A percentile compares a stretch with the other conserved stretches of the same genome.
Evolutionary conservation across 2,329 filamentous ascomycete species (phyloP).

Genomic region (Hymenoscyphus fructigenus): DNA sequence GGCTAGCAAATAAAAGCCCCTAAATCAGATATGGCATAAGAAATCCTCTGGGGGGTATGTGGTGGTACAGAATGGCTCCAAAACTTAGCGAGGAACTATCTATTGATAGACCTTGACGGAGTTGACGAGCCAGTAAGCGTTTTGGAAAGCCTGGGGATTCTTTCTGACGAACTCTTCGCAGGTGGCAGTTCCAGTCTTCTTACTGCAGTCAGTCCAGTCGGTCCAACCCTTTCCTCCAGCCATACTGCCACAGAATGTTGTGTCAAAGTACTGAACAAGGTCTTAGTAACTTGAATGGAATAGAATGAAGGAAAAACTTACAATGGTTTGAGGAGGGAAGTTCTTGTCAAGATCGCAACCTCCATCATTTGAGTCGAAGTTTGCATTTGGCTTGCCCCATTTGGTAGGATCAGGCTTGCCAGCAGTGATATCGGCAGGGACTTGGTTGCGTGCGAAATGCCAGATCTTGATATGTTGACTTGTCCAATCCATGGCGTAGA

Average conservation of each 20-base stretch:
- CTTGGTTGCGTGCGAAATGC: conserved; percentile 49
- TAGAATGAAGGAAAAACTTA: not conserved
- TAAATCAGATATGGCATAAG: not conserved
- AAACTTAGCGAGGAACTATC: not conserved
- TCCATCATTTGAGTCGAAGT: not conserved
- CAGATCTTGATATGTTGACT: conserved; percentile 46
- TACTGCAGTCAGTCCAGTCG: not conserved
- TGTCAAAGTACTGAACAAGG: conserved; percentile 1
- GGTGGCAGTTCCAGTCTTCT: not conserved
- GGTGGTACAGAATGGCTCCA: not conserved
- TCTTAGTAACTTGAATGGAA: not conserved
- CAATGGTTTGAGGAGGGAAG: conserved; percentile 1
- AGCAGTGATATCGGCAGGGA: conserved; percentile 36
- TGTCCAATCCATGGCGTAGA: conserved; percentile 57
- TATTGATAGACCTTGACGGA: conserved; percentile 15
- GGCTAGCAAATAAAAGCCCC: not conserved
- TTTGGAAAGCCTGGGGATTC: conserved; percentile 48
- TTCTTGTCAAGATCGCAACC: not conserved
- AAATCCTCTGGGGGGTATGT: not conserved
- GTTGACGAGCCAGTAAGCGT: conserved; percentile 78
- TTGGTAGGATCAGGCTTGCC: not conserved
- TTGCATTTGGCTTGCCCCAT: conserved; percentile 2
- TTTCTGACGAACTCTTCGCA: conserved; percentile 1
- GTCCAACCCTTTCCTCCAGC: conserved; percentile 4
- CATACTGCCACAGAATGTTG: not conserved